phyloP scores from a whole-genome alignment of 139 green algal species.

The Eudorina sp. region DNA sequence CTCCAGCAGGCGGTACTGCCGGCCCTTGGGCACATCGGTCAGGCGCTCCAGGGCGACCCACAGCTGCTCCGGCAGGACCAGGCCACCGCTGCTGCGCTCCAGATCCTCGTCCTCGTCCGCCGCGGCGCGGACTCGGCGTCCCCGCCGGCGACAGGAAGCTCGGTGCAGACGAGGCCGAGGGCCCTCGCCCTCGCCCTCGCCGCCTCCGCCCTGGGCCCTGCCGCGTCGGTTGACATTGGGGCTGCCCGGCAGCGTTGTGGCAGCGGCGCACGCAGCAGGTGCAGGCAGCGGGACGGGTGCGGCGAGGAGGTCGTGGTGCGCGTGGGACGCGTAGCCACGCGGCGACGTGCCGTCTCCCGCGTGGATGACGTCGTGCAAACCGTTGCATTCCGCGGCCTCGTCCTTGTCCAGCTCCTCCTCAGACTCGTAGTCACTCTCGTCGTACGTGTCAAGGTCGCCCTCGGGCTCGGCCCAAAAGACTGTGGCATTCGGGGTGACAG shows the following conservation, averaged over 20 bases:
- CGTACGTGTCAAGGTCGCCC: conserved; percentile 6
- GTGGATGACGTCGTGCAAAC: not conserved
- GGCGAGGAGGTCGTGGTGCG: too few relatives aligned
- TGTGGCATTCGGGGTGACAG: not conserved
- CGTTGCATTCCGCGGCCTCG: not conserved
- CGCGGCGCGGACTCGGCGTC: not conserved
- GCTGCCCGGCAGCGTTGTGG: not conserved
- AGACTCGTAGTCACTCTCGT: not conserved
- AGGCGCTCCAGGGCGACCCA: conserved; percentile 41
- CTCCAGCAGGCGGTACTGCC: conserved; percentile 46
- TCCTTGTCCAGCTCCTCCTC: not conserved
- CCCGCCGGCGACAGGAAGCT: too few relatives aligned
- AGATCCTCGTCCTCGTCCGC: not conserved
- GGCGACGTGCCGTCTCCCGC: too few relatives aligned
- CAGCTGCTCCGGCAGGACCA: conserved; percentile 47
- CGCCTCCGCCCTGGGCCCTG: not conserved
- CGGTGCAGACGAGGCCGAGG: too few relatives aligned
- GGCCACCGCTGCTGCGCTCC: not conserved
- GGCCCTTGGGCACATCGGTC: conserved; percentile 40
- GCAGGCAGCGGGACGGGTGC: too few relatives aligned
- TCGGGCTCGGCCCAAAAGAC: conserved; percentile 45
- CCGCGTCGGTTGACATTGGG: not conserved
- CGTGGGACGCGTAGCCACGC: too few relatives aligned
- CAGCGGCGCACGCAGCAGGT: not conserved
- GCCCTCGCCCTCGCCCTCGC: not conserved